Conservation (phyloP, 129 eudicot genomes). For the Logfia minima region DNA sequence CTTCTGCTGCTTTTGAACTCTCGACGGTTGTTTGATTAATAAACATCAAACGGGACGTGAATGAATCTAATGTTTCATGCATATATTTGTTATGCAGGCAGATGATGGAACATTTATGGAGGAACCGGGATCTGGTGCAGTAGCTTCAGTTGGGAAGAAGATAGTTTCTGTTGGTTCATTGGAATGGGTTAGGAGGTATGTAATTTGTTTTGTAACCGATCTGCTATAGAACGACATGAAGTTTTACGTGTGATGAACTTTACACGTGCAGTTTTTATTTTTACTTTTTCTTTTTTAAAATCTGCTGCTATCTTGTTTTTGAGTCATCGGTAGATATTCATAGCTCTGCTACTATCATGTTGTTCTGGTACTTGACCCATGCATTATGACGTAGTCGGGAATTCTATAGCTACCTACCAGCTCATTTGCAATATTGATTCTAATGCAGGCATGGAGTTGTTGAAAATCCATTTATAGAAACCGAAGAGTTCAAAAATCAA, state of each 20-base stretch:
- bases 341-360: not conserved
- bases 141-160: conserved; percentile 70
- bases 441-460: conserved; percentile 76
- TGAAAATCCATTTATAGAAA: conserved; percentile 62
- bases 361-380: not conserved
- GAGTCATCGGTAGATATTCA: not conserved
- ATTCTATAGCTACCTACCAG: not conserved
- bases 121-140: conserved; percentile 99
- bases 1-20: not conserved
- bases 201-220: conserved; percentile 19
- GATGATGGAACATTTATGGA: conserved; percentile 83
- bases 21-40: not conserved
- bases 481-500: conserved; percentile 75
- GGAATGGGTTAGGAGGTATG: conserved; percentile 90
- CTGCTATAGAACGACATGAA: conserved; percentile 1
- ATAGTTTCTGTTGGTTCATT: conserved; percentile 83
- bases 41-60: not conserved
- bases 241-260: not conserved
- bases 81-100: conserved; percentile 43
- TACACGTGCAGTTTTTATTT: not conserved
- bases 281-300: too few species aligned
- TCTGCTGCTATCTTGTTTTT: not conserved
- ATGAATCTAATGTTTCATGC: not conserved
- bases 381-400: not conserved
- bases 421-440: not conserved